phyloP scores from a whole-genome alignment of 371 early-diverging fungal genomes.

The Funneliformis caledonium region DNA sequence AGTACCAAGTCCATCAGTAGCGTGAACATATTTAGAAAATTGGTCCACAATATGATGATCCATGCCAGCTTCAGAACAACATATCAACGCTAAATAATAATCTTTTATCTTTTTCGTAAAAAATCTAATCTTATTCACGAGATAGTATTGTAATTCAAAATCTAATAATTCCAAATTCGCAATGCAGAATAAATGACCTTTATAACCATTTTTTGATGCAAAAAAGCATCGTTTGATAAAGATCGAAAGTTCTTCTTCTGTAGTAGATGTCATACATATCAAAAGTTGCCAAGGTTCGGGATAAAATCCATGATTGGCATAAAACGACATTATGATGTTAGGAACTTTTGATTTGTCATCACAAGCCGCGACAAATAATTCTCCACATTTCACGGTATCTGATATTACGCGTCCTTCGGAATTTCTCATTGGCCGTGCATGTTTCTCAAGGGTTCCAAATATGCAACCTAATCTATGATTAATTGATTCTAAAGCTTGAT shows the following conservation, averaged over 20 bases:
- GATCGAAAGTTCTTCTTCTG: conserved; percentile 35
- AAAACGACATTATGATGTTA: conserved; percentile 39
- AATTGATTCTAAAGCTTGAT: neutral
- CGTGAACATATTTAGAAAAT: conserved; percentile 38
- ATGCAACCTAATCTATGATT: conserved; percentile 16
- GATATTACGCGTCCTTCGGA: conserved; percentile 20
- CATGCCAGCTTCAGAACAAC: conserved; percentile 19
- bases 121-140: conserved; percentile 31
- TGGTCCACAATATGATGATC: conserved; percentile 40
- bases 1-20: conserved; percentile 6
- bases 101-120: neutral
- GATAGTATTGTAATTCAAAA: conserved; percentile 39
- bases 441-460: neutral
- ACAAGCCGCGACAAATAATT: conserved; percentile 34
- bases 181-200: conserved; percentile 27
- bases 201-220: conserved; percentile 34
- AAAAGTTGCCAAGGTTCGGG: conserved; percentile 41
- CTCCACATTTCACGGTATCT: conserved; percentile 7
- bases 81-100: conserved; percentile 31
- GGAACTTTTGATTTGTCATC: conserved; percentile 11
- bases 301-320: conserved; percentile 30
- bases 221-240: conserved; percentile 40
- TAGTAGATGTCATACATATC: conserved; percentile 34
- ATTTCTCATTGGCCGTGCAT: neutral
- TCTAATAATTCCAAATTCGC: conserved; percentile 40